These are phyloP conservation scores for Aegilops tauschii DNA, from an alignment of 176 grass and related monocot genomes.

Conservation along the genomic window DNA sequence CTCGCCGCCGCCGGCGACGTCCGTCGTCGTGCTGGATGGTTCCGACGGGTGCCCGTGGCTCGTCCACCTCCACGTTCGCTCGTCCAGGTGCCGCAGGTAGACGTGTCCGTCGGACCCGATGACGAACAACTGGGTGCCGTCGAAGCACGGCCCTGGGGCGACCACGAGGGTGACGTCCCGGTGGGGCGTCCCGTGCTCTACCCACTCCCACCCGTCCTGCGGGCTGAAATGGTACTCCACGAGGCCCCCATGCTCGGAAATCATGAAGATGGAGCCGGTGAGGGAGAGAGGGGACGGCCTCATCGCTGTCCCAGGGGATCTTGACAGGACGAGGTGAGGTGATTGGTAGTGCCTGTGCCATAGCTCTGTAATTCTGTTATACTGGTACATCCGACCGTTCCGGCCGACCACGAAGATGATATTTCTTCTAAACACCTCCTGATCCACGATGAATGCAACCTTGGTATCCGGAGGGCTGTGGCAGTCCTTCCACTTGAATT, in stretches of 20 bases:
- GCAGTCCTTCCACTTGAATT: constrained; percentile 98
- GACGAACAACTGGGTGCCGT: constrained; percentile 67
- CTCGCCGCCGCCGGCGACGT: not conserved
- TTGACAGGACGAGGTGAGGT: constrained; percentile 82
- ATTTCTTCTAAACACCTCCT: constrained; percentile 80
- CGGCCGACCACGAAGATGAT: constrained; percentile 71
- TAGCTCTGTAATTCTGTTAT: constrained; percentile 90
- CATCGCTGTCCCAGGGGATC: constrained; percentile 72
- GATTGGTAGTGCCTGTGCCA: constrained; percentile 94
- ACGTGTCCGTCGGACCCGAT: constrained; percentile 78
- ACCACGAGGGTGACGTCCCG: constrained; percentile 61
- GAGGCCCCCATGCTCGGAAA: constrained; percentile 73
- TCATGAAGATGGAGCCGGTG: constrained; percentile 82
- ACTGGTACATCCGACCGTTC: constrained; percentile 79
- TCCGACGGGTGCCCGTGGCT: constrained; percentile 57
- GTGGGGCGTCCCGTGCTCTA: constrained; percentile 87
- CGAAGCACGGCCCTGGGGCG: constrained; percentile 78
- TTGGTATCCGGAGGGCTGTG: constrained; percentile 64
- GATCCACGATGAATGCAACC: constrained; percentile 90
- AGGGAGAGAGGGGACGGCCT: constrained; percentile 55
- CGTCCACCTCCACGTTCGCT: constrained; percentile 72
- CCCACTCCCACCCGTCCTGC: constrained; percentile 86
- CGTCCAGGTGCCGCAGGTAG: constrained; percentile 63
- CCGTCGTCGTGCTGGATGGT: constrained; percentile 5
- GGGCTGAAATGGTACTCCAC: constrained; percentile 86